phyloP scores from a whole-genome alignment of 768 basidiomycete genomes.

The Pleurotus citrinopileatus region DNA sequence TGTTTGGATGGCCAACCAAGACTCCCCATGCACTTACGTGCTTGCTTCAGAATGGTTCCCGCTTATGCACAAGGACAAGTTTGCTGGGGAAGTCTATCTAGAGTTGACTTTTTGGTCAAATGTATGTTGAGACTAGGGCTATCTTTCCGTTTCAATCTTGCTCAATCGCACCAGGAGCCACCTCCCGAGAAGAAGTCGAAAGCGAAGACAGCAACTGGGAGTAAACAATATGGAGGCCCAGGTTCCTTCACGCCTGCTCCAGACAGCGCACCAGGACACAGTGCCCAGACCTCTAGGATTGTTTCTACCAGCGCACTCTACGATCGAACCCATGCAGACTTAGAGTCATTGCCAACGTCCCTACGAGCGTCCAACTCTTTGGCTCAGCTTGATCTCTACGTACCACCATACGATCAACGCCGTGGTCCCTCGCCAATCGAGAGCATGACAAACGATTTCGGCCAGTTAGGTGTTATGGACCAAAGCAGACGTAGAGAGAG shows the following conservation, averaged over 20 bases:
- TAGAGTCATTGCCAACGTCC: slow-evolving; percentile 59
- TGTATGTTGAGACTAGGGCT: slow-evolving; percentile 50
- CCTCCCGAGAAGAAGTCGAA: slow-evolving; percentile 68
- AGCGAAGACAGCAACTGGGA: slow-evolving; percentile 45
- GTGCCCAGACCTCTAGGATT: slow-evolving; percentile 26
- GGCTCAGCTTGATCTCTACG: slow-evolving; percentile 66
- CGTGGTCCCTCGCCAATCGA: slow-evolving; percentile 44
- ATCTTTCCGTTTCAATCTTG: neutral
- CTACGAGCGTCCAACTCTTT: slow-evolving; percentile 61
- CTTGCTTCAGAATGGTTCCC: slow-evolving; percentile 83
- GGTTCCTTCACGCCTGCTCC: slow-evolving; percentile 64
- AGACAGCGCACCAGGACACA: slow-evolving; percentile 30
- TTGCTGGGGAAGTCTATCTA: slow-evolving; percentile 92
- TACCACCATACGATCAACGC: slow-evolving; percentile 67
- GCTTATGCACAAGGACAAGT: slow-evolving; percentile 85
- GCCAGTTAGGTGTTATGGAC: slow-evolving; percentile 57
- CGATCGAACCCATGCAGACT: slow-evolving; percentile 35
- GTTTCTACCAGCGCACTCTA: slow-evolving; percentile 30
- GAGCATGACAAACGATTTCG: slow-evolving; percentile 59
- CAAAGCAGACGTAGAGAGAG: slow-evolving; percentile 50
- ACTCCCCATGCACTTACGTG: slow-evolving; percentile 5
- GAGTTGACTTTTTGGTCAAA: slow-evolving; percentile 98
- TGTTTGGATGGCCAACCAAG: slow-evolving; percentile 26
- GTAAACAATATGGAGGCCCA: slow-evolving; percentile 73
- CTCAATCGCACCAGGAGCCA: slow-evolving; percentile 52